These are phyloP conservation scores for Suhomyces ambrosiae DNA, from an alignment of 1,139 yeast species.

Conservation along the genomic window DNA sequence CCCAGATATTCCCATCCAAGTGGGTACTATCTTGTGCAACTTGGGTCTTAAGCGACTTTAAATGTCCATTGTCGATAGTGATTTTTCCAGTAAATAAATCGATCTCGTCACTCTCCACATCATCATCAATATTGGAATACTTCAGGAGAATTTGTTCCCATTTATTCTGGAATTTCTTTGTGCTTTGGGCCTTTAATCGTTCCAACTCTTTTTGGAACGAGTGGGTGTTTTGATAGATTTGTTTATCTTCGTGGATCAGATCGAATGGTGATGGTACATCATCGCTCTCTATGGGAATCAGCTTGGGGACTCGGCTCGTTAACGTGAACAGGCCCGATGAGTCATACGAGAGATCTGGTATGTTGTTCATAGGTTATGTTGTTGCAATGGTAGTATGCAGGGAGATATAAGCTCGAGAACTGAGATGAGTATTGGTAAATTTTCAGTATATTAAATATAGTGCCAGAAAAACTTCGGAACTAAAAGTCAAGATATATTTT, in stretches of 20 bases:
- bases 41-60: conserved; percentile 37
- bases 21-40: conserved; percentile 8
- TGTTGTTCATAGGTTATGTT: conserved; percentile 17
- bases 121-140: conserved; percentile 54
- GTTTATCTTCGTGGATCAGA: conserved; percentile 3
- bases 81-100: conserved; percentile 63
- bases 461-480: no score
- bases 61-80: conserved; percentile 64
- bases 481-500: no score
- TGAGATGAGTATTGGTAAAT: no score
- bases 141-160: conserved; percentile 61
- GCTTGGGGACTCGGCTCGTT: conserved; percentile 1
- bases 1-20: conserved; percentile 19
- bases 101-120: conserved; percentile 63
- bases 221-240: conserved; percentile 7
- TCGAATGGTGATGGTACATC: conserved; percentile 2
- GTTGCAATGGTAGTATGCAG: no score
- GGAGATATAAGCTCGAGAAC: no score
- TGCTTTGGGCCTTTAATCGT: conserved; percentile 31
- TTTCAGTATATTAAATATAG: no score
- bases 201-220: conserved; percentile 29
- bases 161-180: conserved; percentile 35
- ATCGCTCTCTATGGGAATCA: conserved; percentile 9
- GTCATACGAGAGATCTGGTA: conserved; percentile 17
- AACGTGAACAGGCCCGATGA: conserved; percentile 8